These are phyloP conservation scores for Thoreauomyces humboldtii DNA, from an alignment of 192 early-diverging fungal species.

Conservation along the genomic window DNA sequence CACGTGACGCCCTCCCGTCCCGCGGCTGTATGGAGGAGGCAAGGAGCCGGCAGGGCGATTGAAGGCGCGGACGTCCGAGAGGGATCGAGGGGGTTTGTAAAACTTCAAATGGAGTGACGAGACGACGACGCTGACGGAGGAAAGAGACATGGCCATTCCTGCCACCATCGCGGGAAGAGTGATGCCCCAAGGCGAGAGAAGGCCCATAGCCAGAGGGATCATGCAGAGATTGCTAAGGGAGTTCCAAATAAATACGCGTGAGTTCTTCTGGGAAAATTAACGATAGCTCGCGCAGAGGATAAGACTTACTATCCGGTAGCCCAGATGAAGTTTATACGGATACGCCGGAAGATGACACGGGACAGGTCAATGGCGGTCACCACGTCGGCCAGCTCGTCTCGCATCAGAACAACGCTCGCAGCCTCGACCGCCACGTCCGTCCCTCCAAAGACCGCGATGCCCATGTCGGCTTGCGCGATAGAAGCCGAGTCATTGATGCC, in stretches of 20 bases:
- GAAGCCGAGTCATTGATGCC: conserved; percentile 96
- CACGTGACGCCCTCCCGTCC: background rate
- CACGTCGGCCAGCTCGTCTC: conserved; percentile 80
- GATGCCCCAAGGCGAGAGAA: conserved; percentile 81
- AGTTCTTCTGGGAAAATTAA: background rate
- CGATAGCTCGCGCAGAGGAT: background rate
- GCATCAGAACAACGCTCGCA: conserved; percentile 89
- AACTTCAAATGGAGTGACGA: conserved; percentile 81
- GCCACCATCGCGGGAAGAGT: conserved; percentile 89
- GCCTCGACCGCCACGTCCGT: conserved; percentile 97
- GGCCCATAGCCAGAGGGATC: conserved; percentile 92
- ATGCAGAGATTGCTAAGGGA: conserved; percentile 70
- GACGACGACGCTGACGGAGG: conserved; percentile 87
- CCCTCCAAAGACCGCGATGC: conserved; percentile 84
- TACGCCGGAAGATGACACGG: conserved; percentile 78
- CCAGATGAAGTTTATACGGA: conserved; percentile 85
- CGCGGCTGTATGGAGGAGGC: background rate
- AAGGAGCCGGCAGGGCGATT: background rate
- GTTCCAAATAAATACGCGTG: background rate
- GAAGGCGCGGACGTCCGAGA: background rate
- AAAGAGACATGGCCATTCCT: conserved; percentile 91
- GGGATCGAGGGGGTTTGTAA: conserved; percentile 40
- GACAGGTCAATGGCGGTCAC: conserved; percentile 83
- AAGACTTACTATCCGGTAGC: conserved; percentile 72
- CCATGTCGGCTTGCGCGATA: conserved; percentile 79